Conservation (phyloP, 192 early-diverging fungal species). For the Dissophora ornata region DNA sequence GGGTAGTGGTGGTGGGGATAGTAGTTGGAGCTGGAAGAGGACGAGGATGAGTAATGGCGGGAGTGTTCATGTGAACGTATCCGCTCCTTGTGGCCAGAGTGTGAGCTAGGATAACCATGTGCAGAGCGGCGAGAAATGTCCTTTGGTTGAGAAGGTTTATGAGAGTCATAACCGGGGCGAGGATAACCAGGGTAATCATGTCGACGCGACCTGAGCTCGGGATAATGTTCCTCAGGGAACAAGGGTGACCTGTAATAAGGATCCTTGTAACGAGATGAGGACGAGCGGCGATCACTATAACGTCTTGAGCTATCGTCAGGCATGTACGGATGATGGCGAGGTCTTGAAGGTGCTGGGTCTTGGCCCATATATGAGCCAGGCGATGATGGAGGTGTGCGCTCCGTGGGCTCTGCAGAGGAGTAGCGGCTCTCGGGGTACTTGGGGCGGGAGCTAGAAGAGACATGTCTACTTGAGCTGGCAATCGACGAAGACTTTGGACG, state of each 20-base stretch:
- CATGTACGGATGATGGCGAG: constrained; percentile 28
- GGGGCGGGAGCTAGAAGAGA: background rate
- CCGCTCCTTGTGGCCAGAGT: constrained; percentile 10
- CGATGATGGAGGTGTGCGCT: constrained; percentile 17
- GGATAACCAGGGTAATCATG: background rate
- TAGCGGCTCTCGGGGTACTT: background rate
- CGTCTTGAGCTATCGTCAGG: background rate
- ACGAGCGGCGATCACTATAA: background rate
- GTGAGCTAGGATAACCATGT: constrained; percentile 1
- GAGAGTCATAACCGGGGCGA: background rate
- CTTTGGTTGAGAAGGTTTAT: background rate
- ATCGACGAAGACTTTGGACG: constrained; percentile 10
- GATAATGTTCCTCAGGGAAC: background rate
- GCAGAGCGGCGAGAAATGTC: constrained; percentile 6
- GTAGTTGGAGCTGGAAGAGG: background rate
- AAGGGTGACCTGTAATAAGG: background rate
- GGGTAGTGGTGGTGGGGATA: background rate
- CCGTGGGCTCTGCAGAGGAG: background rate
- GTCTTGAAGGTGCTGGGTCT: constrained; percentile 16
- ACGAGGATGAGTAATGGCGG: background rate
- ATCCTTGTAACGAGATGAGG: constrained; percentile 2
- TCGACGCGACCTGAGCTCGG: constrained; percentile 9
- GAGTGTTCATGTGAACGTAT: constrained; percentile 2
- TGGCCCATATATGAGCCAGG: constrained; percentile 14
- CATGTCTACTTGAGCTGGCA: background rate